A percentile compares a stretch with the other conserved stretches of the same genome.
phyloP scores from a whole-genome alignment of 495 filamentous ascomycete genomes.

The Bacidia rubella region DNA sequence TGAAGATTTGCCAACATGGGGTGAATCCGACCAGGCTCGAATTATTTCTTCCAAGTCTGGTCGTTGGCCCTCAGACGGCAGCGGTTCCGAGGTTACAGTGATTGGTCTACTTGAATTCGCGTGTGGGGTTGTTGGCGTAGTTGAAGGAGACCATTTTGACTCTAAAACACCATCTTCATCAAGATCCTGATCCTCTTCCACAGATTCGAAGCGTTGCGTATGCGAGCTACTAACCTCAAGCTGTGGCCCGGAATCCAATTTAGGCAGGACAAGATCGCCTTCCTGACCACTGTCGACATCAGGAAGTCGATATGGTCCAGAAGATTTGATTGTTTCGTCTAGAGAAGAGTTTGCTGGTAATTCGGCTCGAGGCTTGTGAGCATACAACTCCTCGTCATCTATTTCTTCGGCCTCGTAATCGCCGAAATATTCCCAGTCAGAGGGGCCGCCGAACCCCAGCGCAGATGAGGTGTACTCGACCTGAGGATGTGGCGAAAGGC shows the following conservation, averaged over 20 bases:
- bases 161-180: not conserved
- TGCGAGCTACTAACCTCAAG: too few relatives aligned
- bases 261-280: too few relatives aligned
- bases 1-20: constrained; percentile 3
- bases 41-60: constrained; percentile 16
- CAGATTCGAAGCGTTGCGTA: too few relatives aligned
- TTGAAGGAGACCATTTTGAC: constrained; percentile 6
- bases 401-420: constrained; percentile 23
- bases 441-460: constrained; percentile 39
- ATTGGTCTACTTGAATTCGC: constrained; percentile 1
- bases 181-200: not conserved
- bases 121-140: not conserved
- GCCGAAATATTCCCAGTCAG: constrained; percentile 47
- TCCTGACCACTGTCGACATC: not conserved
- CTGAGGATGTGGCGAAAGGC: constrained; percentile 6
- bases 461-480: constrained; percentile 26
- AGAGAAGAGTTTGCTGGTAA: constrained; percentile 10
- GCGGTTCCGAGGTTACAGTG: constrained; percentile 6
- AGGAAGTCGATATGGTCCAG: not conserved
- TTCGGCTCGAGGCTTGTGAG: constrained; percentile 15
- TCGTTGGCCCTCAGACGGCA: constrained; percentile 8
- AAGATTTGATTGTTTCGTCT: not conserved
- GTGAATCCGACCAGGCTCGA: constrained; percentile 14
- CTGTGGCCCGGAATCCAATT: too few relatives aligned
- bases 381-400: constrained; percentile 21